Evolutionary conservation across 805 yeast species (phyloP), one percentile per base, ranked within the genome.

Genomic region (Metschnikowia lachancei): DNA sequence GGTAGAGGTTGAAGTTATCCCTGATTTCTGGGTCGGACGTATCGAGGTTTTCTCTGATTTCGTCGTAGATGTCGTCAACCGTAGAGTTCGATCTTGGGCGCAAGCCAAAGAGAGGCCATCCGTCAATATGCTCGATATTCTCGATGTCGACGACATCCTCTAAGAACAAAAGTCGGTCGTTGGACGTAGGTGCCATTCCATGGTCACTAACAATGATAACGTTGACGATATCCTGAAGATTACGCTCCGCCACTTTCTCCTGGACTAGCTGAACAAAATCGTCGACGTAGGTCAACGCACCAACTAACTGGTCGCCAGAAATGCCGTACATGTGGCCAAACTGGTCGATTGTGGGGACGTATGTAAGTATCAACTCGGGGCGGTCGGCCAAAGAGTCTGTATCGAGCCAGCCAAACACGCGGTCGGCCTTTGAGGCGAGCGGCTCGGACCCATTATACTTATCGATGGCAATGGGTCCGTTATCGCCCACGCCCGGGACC

Each of bases 101-200:
- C 39, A 89, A 66, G 0, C 95, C 96, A 55, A 75, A 82, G 45
- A 88, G 67, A n/a, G 96, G 96, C 90, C 92, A 86, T 16, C 94
- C 96, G 57, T 85, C 90, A 26, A 75, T 66, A 56, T 83, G 81
- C 49, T 81, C 83, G 39, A 87, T 74, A 47, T 73, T 70, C 1
- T 62, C 57, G 50, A 76, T 50, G 56, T 81, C 81, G 10, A 88
- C 65, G 14, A 87, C 50, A 52, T 89, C 94, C 61, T 89, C 96
- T 50, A 91, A 64, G 51, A 80, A 80, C 1, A 90, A 66, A 10
- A 87, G 62, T 49, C 96, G 68, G 11, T 82, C 78, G 52, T 82
- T 77, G 0, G 87, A 76, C 1, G 95, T 85, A 6, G 96, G 92
- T 0, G 95, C 84, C 96, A 89, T 90, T 10, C 97, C 97, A 62